These are phyloP conservation scores for Talaromyces sp. DNA, from an alignment of 2,329 filamentous ascomycete genomes.

Conservation along the genomic window DNA sequence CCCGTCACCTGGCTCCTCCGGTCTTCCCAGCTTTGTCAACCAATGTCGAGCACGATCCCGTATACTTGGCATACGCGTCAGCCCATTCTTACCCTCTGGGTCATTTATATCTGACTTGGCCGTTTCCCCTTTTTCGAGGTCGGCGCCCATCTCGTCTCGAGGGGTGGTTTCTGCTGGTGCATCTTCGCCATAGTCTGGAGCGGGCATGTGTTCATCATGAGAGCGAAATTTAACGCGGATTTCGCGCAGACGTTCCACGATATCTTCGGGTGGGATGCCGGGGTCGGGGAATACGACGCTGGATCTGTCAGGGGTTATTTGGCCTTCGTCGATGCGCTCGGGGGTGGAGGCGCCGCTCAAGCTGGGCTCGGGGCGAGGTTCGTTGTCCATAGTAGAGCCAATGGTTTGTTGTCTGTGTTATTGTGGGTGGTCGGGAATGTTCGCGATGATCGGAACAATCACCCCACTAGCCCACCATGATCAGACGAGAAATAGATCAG, in stretches of 20 bases:
- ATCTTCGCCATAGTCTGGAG: constrained; percentile 15
- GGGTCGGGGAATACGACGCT: constrained; percentile 18
- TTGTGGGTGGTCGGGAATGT: background rate
- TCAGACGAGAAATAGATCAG: background rate
- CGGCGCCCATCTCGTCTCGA: constrained; percentile 4
- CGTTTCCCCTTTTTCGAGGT: constrained; percentile 18
- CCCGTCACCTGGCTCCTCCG: constrained; percentile 19
- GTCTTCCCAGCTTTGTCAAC: constrained; percentile 17
- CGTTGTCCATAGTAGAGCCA: background rate
- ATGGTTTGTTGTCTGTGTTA: background rate
- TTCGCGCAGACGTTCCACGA: constrained; percentile 14
- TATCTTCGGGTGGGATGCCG: constrained; percentile 15
- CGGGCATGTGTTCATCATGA: constrained; percentile 16
- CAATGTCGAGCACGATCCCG: constrained; percentile 17
- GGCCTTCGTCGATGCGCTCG: constrained; percentile 5
- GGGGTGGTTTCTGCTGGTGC: background rate
- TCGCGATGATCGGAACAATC: constrained; percentile 7
- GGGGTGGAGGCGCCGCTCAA: constrained; percentile 8
- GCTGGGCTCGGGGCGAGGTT: background rate
- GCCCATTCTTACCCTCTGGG: constrained; percentile 11
- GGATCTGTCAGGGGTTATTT: constrained; percentile 16
- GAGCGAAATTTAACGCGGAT: constrained; percentile 18
- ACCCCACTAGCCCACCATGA: constrained; percentile 8
- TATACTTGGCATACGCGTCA: constrained; percentile 7
- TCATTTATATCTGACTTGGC: constrained; percentile 13